Conservation (phyloP, 768 basidiomycete species). For the Pleurotus sapidus region DNA sequence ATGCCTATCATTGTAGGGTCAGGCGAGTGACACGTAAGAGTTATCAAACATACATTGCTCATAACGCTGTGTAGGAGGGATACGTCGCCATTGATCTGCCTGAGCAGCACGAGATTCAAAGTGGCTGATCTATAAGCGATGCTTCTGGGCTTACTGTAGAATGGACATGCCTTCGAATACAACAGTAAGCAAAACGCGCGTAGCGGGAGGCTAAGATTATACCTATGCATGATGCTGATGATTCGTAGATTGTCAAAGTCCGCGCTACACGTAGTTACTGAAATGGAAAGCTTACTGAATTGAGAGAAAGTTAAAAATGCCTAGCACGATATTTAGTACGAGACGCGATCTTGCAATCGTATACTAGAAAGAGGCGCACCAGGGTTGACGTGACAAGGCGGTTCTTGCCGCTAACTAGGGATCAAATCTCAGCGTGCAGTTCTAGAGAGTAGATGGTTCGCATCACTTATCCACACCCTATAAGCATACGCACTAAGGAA, state of each 20-base stretch:
- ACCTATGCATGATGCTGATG: not conserved
- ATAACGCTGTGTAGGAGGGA: not conserved
- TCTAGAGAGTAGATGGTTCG: not conserved
- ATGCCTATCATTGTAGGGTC: not conserved
- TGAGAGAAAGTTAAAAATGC: slow-evolving; percentile 4
- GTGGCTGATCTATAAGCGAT: too few species aligned
- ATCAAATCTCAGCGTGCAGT: not conserved
- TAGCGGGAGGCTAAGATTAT: too few species aligned
- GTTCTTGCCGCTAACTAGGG: not conserved
- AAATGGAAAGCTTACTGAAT: not conserved
- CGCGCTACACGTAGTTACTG: not conserved
- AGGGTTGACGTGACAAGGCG: not conserved
- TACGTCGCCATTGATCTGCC: not conserved
- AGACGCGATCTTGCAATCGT: too few species aligned
- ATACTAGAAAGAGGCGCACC: not conserved
- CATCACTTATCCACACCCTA: slow-evolving; percentile 2
- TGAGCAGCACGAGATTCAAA: not conserved
- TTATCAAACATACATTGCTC: not conserved
- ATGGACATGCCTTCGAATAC: not conserved
- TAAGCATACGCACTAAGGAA: not conserved
- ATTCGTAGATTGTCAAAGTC: too few species aligned
- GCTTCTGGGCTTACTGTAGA: not conserved
- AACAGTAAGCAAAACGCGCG: too few species aligned
- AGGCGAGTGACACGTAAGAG: not conserved
- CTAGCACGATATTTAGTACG: not conserved